phyloP scores from a whole-genome alignment of 2,329 filamentous ascomycete species.

The Pseudogymnoascus sp. region DNA sequence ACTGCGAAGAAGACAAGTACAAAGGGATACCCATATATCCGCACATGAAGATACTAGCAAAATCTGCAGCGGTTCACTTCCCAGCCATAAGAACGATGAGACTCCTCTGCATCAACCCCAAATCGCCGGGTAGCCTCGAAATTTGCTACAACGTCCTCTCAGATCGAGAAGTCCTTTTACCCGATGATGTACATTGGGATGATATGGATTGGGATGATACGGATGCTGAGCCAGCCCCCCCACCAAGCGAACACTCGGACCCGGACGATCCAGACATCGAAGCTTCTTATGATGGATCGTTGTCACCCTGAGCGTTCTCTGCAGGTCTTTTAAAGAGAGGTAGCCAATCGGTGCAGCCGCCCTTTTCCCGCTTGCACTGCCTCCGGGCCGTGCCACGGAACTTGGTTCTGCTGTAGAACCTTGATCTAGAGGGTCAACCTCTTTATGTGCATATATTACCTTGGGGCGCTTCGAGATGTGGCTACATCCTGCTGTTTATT shows the following conservation, averaged over 20 bases:
- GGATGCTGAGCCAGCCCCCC: neutral
- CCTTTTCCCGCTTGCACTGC: neutral
- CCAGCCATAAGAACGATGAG: neutral
- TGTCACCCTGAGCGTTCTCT: neutral
- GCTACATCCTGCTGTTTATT: neutral
- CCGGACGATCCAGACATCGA: neutral
- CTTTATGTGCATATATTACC: neutral
- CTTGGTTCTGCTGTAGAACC: neutral
- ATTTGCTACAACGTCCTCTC: neutral
- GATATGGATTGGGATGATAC: slow-evolving; percentile 5
- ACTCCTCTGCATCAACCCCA: neutral
- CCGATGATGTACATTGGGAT: neutral
- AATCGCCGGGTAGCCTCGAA: neutral
- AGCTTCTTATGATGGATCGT: neutral
- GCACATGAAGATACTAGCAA: neutral
- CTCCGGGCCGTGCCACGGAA: neutral
- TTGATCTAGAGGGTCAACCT: neutral
- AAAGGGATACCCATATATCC: neutral
- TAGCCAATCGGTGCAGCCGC: neutral
- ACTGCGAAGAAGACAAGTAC: neutral
- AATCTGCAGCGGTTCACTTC: neutral
- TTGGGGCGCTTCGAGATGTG: neutral
- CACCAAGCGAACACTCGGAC: neutral
- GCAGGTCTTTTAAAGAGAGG: neutral
- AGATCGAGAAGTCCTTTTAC: neutral